Conservation (phyloP, 2,329 filamentous ascomycete genomes). For the Escovopsis weberi region DNA sequence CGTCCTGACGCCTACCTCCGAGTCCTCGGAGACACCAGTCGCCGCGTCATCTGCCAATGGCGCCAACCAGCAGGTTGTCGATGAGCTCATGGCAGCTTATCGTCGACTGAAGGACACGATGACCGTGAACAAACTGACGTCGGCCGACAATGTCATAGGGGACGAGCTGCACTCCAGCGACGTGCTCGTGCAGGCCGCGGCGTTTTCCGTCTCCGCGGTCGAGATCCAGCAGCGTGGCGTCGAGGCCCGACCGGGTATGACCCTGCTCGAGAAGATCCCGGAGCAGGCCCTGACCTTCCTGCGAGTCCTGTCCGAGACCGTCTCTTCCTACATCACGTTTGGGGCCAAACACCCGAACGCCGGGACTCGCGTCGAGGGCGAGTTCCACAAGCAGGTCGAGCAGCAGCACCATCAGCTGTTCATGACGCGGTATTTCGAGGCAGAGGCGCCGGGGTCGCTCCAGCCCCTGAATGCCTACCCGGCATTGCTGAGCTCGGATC, state of each 20-base stretch:
- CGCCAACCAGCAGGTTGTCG: conserved; percentile 20
- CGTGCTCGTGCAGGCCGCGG: conserved; percentile 51
- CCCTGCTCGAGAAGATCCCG: conserved; percentile 69
- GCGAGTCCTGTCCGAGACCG: conserved; percentile 77
- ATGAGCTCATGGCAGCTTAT: conserved; percentile 46
- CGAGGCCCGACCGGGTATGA: conserved; percentile 57
- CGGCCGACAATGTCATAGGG: conserved; percentile 20
- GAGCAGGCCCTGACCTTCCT: conserved; percentile 76
- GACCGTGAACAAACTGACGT: conserved; percentile 36
- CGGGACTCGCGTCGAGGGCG: conserved; percentile 46
- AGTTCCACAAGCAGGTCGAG: conserved; percentile 54
- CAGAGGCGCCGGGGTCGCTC: conserved; percentile 24
- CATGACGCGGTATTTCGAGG: conserved; percentile 38
- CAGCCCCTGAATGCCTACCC: conserved; percentile 31
- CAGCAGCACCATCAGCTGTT: conserved; percentile 67
- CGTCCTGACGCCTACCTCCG: conserved; percentile 25
- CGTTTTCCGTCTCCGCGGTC: conserved; percentile 71
- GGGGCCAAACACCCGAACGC: conserved; percentile 50
- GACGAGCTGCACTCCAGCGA: conserved; percentile 41
- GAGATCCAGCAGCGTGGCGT: conserved; percentile 88
- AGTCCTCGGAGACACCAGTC: conserved; percentile 12
- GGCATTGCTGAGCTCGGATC: conserved; percentile 53
- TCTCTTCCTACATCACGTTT: conserved; percentile 68
- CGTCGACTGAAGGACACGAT: conserved; percentile 45
- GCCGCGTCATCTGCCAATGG: conserved; percentile 2